phyloP scores from a whole-genome alignment of 768 basidiomycete genomes.

The Tylopilus cervinicoccineus region DNA sequence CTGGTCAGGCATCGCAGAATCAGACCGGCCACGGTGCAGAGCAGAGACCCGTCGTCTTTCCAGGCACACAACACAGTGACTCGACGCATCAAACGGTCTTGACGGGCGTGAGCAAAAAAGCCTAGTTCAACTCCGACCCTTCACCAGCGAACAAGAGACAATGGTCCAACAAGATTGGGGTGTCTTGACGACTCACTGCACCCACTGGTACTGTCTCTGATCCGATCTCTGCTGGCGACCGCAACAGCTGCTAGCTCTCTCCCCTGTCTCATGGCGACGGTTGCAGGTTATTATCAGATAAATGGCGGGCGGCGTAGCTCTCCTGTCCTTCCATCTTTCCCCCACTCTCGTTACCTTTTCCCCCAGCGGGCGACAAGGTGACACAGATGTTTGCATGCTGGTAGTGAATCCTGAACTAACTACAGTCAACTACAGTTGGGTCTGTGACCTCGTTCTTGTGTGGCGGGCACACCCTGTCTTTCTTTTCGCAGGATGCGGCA shows the following conservation, averaged over 20 bases:
- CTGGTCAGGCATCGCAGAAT: constrained; percentile 16
- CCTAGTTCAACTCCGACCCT: too few species aligned
- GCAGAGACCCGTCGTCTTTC: too few species aligned
- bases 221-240: too few species aligned
- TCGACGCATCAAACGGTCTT: too few species aligned
- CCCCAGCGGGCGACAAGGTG: constrained; percentile 16
- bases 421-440: constrained; percentile 3
- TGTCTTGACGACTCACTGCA: too few species aligned
- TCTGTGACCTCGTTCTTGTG: constrained; percentile 22
- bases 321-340: not conserved
- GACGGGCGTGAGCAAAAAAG: not conserved
- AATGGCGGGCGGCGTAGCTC: not conserved
- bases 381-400: not conserved
- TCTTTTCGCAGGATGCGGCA: constrained; percentile 11
- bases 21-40: too few species aligned
- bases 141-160: too few species aligned
- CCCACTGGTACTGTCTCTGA: too few species aligned
- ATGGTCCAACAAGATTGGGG: too few species aligned
- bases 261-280: constrained; percentile 11
- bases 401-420: not conserved
- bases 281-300: constrained; percentile 8
- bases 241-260: too few species aligned
- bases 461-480: constrained; percentile 20
- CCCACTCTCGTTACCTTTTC: not conserved
- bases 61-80: too few species aligned